Conservation (phyloP, 1,284 basidiomycete species). For the Leucoagaricus sp. region DNA sequence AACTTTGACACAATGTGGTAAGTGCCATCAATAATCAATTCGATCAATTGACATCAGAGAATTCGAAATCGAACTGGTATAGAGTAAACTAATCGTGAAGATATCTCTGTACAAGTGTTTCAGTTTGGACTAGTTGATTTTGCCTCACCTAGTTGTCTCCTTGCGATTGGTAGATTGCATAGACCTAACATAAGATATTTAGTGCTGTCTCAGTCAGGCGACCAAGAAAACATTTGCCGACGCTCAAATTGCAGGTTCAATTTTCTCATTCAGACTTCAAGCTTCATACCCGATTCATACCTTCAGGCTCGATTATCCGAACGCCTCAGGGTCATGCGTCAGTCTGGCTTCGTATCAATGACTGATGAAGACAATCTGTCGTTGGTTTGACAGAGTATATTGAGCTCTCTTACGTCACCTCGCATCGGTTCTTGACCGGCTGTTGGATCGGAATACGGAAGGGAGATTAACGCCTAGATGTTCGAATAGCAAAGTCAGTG, state of each 20-base stretch:
- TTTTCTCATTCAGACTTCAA: too few species aligned
- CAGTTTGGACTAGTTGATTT: too few species aligned
- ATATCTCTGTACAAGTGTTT: too few species aligned
- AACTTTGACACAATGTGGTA: constrained; percentile 2
- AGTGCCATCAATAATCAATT: too few species aligned
- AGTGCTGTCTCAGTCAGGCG: too few species aligned
- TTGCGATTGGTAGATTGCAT: too few species aligned
- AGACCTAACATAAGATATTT: too few species aligned
- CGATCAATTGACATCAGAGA: not conserved
- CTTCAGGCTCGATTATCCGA: not conserved
- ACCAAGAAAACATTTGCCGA: too few species aligned
- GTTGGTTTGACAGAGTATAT: not conserved
- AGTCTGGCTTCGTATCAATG: not conserved
- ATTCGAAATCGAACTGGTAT: constrained; percentile 7
- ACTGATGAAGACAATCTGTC: not conserved
- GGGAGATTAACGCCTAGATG: not conserved
- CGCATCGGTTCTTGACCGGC: constrained; percentile 7
- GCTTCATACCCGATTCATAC: too few species aligned
- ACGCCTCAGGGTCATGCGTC: not conserved
- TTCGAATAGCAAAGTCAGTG: not conserved
- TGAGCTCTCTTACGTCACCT: constrained; percentile 1
- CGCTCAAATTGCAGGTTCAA: too few species aligned
- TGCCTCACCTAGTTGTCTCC: too few species aligned
- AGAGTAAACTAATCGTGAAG: too few species aligned
- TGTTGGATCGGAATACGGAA: not conserved